Evolutionary conservation across 305 asterid genomes (phyloP), one percentile per base, ranked within the genome.

Genomic region (Solanum aculeatissimum): DNA sequence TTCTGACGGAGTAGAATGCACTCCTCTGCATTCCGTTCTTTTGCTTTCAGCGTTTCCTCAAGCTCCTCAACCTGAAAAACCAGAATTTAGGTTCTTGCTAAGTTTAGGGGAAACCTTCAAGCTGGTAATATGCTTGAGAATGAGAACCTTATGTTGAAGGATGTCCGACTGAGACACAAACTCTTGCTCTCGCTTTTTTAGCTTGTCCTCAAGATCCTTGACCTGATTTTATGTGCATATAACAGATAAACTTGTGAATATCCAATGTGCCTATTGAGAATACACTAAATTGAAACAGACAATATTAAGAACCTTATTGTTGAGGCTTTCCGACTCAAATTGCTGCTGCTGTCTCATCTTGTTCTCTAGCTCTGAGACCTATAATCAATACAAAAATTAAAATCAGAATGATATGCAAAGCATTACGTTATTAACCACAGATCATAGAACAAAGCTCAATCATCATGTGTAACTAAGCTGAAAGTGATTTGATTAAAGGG

Each of bases 341-440:
- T 92, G 94, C 49, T 89, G 92, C 84, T 88, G 89, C 65, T 91
- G 94, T 79, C 92, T 92, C 77, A 94, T 92, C 89, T 92, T 93
- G 89, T 91, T 92, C 92, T 95, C 97, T 29, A 95, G 91, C 77
- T 95, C 95, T 74, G 84, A 78, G 35, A 94, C 92, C 99, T 97
- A 87, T 87, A 60, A 88, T 7, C 29, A 86, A 84, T 68, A 42
- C n/a, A 55, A 83, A 51, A 58, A 49, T 27, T 69, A 25, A 81
- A n/a, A 27, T 19, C 82, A 62, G 32, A 83, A 53, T 19, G 8
- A 80, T 38, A 71, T 16, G 65, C 49, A 25, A 12, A 15, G 71
- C 53, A 47, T 75, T 71, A 81, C 35, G 27, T 21, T 53, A 63
- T 40, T 83, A 15, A 23, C n/a, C 1, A 14, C n/a, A 23, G 19